These are phyloP conservation scores for Paecilomyces dactylethromorphus DNA, from an alignment of 2,329 filamentous ascomycete species.

Conservation along the genomic window DNA sequence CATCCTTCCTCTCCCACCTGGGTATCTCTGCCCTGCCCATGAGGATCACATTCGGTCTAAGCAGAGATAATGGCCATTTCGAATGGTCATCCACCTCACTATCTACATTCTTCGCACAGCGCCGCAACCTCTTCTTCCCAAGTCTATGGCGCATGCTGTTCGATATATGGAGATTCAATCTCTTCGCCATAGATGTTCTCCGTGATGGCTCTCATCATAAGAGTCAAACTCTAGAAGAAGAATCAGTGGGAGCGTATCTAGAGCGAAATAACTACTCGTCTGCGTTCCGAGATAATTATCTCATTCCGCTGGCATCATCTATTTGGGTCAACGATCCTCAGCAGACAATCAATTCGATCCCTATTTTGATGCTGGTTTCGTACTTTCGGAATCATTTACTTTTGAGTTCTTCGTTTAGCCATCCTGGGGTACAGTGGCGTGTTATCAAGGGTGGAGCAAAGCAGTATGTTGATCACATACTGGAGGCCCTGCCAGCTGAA, in stretches of 20 bases:
- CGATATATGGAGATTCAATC: neutral
- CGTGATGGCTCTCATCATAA: neutral
- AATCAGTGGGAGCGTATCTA: neutral
- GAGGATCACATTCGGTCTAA: neutral
- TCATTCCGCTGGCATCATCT: neutral
- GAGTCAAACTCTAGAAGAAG: neutral
- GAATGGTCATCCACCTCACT: neutral
- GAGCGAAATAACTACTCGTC: neutral
- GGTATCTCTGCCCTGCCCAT: neutral
- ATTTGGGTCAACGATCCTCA: neutral
- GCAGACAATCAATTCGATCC: neutral
- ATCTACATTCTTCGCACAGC: neutral
- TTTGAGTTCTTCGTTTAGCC: neutral
- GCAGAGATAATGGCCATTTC: neutral
- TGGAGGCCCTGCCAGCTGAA: neutral
- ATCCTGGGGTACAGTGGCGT: neutral
- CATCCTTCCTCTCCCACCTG: neutral
- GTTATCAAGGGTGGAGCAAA: neutral
- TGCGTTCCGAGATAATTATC: neutral
- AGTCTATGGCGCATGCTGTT: neutral
- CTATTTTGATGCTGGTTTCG: neutral
- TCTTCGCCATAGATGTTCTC: neutral
- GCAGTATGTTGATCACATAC: neutral
- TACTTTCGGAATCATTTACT: neutral
- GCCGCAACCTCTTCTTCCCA: neutral